phyloP scores from a whole-genome alignment of 2,329 filamentous ascomycete genomes.

The Aspergillus hiratsukae region DNA sequence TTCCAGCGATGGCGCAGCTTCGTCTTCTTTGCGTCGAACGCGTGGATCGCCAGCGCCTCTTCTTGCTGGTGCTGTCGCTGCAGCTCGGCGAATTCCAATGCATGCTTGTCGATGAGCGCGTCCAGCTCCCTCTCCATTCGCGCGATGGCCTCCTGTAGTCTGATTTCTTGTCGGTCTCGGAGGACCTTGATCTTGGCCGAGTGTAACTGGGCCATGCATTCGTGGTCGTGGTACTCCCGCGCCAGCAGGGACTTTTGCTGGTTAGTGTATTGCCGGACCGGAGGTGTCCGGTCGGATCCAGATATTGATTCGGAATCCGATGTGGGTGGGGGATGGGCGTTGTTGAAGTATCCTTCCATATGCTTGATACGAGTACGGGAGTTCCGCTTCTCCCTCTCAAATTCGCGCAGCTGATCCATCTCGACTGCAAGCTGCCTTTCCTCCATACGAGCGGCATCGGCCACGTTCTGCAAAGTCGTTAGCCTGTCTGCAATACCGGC shows the following conservation, averaged over 20 bases:
- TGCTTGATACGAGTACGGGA: constrained; percentile 43
- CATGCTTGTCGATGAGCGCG: constrained; percentile 30
- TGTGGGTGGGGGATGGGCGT: constrained; percentile 31
- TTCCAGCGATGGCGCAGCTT: constrained; percentile 37
- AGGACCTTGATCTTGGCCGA: constrained; percentile 44
- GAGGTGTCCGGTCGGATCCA: constrained; percentile 18
- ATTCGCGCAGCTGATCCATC: constrained; percentile 42
- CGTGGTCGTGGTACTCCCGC: constrained; percentile 41
- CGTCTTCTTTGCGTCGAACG: constrained; percentile 31
- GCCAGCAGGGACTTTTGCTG: constrained; percentile 41
- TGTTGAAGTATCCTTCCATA: constrained; percentile 46
- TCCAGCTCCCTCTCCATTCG: constrained; percentile 39
- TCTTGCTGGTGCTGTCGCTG: constrained; percentile 32
- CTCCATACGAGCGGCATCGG: constrained; percentile 35
- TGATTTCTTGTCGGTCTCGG: constrained; percentile 42
- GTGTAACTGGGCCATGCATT: constrained; percentile 42
- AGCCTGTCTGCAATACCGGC: not conserved
- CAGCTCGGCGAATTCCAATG: constrained; percentile 28
- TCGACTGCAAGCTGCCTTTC: constrained; percentile 42
- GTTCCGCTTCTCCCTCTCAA: constrained; percentile 40
- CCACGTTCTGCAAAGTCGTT: constrained; percentile 30
- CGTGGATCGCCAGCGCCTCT: constrained; percentile 26
- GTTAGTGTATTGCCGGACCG: constrained; percentile 34
- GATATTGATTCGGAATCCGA: constrained; percentile 17
- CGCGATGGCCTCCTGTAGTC: constrained; percentile 35